Conservation (phyloP, 768 basidiomycete genomes). For the Cantharellus cinnabarinus region DNA sequence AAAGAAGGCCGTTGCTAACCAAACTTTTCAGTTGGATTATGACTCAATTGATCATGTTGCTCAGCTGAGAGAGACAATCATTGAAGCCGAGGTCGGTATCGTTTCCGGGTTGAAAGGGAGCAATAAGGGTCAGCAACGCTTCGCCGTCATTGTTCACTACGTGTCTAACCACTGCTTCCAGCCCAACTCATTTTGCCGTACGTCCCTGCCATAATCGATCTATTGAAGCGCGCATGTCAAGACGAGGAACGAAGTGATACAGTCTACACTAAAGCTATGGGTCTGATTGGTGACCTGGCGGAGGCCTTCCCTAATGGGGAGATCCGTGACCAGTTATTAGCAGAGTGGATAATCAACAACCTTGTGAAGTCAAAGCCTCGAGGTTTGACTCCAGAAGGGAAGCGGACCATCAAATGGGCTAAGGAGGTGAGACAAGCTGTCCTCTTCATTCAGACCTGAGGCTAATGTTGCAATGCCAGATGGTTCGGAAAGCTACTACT, state of each 20-base stretch:
- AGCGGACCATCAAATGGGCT: constrained; percentile 84
- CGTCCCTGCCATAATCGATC: constrained; percentile 52
- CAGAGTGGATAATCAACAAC: constrained; percentile 52
- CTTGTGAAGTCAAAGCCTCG: constrained; percentile 52
- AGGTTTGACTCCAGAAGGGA: constrained; percentile 52
- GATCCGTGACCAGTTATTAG: constrained; percentile 57
- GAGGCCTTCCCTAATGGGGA: constrained; percentile 67
- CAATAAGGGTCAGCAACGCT: constrained; percentile 37
- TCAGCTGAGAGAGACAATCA: constrained; percentile 77
- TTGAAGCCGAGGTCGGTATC: constrained; percentile 93
- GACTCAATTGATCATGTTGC: constrained; percentile 86
- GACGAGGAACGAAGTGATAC: constrained; percentile 75
- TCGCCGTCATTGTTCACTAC: background rate
- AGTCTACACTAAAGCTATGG: constrained; percentile 53
- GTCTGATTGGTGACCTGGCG: constrained; percentile 83
- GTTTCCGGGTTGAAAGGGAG: constrained; percentile 78
- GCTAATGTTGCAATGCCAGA: too few relatives aligned
- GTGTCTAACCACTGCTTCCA: constrained; percentile 4
- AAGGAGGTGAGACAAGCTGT: constrained; percentile 40
- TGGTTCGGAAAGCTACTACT: too few relatives aligned
- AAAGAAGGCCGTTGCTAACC: background rate
- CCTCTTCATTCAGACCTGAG: too few relatives aligned
- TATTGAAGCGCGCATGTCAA: constrained; percentile 51
- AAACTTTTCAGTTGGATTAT: constrained; percentile 40
- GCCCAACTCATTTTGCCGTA: constrained; percentile 42